Percentiles rank a stretch among this genome's conserved stretches.
Evolutionary conservation across 352 stramenopile genomes (phyloP).

Genomic region (Phytophthora cryptogea): DNA sequence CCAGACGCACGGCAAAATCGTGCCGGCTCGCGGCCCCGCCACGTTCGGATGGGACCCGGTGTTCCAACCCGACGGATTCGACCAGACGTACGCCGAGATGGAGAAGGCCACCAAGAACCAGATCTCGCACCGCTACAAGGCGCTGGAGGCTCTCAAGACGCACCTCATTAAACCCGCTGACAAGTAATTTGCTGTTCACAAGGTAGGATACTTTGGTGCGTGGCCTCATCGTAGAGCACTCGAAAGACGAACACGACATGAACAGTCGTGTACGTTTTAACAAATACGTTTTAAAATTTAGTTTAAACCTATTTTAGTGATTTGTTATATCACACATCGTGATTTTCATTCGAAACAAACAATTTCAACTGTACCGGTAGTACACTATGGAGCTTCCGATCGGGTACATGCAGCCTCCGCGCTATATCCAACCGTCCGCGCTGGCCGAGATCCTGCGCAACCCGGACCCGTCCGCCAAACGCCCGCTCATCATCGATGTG

Average conservation of each 20-base stretch:
- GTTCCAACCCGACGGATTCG: conserved; percentile 87
- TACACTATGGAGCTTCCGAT: conserved; percentile 28
- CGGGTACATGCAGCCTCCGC: conserved; percentile 40
- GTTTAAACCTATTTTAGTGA: not conserved
- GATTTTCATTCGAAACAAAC: not conserved
- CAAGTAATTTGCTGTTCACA: conserved; percentile 24
- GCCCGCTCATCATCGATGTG: conserved; percentile 74
- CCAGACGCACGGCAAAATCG: conserved; percentile 92
- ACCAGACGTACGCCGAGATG: conserved; percentile 91
- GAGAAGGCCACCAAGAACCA: conserved; percentile 90
- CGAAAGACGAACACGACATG: conserved; percentile 7
- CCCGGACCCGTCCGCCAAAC: conserved; percentile 25
- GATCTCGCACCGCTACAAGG: conserved; percentile 91
- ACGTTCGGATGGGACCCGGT: conserved; percentile 93
- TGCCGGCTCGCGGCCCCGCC: conserved; percentile 84
- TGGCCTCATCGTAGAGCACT: conserved; percentile 8
- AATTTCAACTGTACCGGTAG: no score
- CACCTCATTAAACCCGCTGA: conserved; percentile 37
- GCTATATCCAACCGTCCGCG: conserved; percentile 54
- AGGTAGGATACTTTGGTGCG: not conserved
- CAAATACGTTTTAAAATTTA: not conserved
- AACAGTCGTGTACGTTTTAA: conserved; percentile 5
- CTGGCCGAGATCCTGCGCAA: conserved; percentile 62
- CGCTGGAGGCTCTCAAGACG: conserved; percentile 65
- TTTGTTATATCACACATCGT: conserved; percentile 8